Base-by-base conservation (phyloP, 352 stramenopile species). In the Blastocystis sp. region DNA sequence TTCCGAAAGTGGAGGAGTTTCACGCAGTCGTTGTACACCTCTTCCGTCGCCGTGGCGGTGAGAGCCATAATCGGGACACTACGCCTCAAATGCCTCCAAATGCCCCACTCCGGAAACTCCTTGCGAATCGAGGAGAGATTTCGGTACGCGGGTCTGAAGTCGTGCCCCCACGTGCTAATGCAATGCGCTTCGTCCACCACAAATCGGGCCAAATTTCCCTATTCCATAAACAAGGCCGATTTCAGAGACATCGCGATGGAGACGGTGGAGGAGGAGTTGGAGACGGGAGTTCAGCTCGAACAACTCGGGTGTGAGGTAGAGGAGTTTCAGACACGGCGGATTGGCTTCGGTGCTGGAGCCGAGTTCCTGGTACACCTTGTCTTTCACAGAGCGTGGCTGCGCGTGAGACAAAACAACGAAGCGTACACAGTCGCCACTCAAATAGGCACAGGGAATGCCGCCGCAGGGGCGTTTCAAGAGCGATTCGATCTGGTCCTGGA, bases 91-190 rank as follows among this genome's bases (percentile, higher is more conserved):
- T 26, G n/a, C 26, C 3, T 9, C 39, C 9, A 76, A 2, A 59
- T 92, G 95, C 9, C 94, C 92, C 10, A 98, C 95, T 94, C 95
- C 13, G 95, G 95, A 88, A 98, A 99, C 29, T 97, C 94, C 19
- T 91, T 91, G 63, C 97, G 93, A 19, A 99, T 91, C 24, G 93
- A 93, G 3, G 94, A 93, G 29, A 99, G 92, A 71, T 95, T 94
- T 90, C 98, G 94, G 91, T 99, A 99, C 91, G 98, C 97, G 90
- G 97, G 98, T 16, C 98, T 93, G 91, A 99, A 99, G 91, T 99
- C 98, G 91, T 99, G 97, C 29, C 97, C 97, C 97, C 97, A 99
- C 90, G 97, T 91, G 33, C 66, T 92, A 81, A 99, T 96, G 92
- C 97, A 99, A 90, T 99, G 97, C 35, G 94, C 94, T 91, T 97